A percentile compares a stretch with the other conserved stretches of the same genome.
Conservation (phyloP, 768 basidiomycete genomes). For the Multifurca ochricompacta region DNA sequence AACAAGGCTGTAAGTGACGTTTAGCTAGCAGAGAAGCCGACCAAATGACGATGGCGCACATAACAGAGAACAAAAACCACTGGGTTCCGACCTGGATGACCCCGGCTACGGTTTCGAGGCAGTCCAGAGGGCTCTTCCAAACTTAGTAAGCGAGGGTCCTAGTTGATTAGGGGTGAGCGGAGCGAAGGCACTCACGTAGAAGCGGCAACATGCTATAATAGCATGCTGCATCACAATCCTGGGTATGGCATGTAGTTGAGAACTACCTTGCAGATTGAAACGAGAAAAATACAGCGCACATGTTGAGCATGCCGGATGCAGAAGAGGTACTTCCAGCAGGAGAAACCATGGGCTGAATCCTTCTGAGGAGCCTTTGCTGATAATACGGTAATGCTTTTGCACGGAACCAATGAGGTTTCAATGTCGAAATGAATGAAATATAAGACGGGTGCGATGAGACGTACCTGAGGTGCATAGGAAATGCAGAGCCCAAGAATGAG, state of each 20-base stretch:
- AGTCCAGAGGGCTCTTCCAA: constrained; percentile 54
- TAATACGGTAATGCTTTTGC: constrained; percentile 71
- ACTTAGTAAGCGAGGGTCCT: neutral
- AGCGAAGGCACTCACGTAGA: constrained; percentile 51
- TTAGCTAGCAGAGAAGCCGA: neutral
- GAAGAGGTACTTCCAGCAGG: constrained; percentile 82
- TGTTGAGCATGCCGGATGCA: constrained; percentile 78
- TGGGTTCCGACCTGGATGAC: constrained; percentile 74
- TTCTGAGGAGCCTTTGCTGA: constrained; percentile 67
- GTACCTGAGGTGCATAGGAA: constrained; percentile 22
- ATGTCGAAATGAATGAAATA: neutral
- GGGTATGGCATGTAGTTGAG: constrained; percentile 22
- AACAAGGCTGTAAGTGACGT: constrained; percentile 49
- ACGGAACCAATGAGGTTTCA: neutral
- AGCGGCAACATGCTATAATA: constrained; percentile 70
- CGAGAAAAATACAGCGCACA: constrained; percentile 37
- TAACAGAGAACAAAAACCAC: constrained; percentile 76
- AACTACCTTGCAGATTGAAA: neutral
- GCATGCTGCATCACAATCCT: constrained; percentile 84
- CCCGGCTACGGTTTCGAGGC: constrained; percentile 74
- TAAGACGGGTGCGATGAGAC: neutral
- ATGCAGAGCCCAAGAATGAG: constrained; percentile 22
- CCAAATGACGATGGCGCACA: constrained; percentile 46
- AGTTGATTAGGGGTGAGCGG: neutral
- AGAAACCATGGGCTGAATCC: constrained; percentile 92